These are phyloP conservation scores for Candida silvatica DNA, from an alignment of 805 yeast species.

Conservation along the genomic window DNA sequence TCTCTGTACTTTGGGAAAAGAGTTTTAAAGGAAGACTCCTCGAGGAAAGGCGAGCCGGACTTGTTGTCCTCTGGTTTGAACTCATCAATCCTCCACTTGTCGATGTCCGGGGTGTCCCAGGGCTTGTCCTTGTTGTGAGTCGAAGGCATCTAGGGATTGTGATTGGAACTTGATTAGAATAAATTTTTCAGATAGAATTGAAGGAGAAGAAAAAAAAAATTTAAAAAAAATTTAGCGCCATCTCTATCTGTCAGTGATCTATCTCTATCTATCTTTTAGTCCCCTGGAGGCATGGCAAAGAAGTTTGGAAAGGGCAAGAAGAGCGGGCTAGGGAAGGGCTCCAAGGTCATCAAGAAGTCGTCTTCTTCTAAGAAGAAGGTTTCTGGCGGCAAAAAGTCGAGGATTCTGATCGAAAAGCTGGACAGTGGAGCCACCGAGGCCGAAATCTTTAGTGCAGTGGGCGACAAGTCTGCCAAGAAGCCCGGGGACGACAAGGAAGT, in stretches of 20 bases:
- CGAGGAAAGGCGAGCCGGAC: constrained; percentile 84
- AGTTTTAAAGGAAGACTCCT: constrained; percentile 91
- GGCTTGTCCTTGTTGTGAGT: constrained; percentile 94
- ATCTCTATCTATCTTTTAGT: too few species aligned
- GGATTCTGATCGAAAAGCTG: constrained; percentile 19
- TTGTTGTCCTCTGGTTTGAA: constrained; percentile 85
- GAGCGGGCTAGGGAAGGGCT: constrained; percentile 16
- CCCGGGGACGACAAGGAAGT: constrained; percentile 5
- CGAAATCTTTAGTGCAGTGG: too few species aligned
- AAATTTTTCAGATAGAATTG: not conserved
- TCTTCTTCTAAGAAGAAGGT: too few species aligned
- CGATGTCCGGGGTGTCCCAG: constrained; percentile 94
- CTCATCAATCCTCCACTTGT: constrained; percentile 86
- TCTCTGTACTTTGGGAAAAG: constrained; percentile 96
- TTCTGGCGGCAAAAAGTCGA: constrained; percentile 15
- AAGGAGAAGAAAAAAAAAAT: not conserved
- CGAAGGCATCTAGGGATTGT: constrained; percentile 58
- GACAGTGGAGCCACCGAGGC: constrained; percentile 15
- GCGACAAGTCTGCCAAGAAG: too few species aligned
- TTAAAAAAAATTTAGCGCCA: constrained; percentile 1
- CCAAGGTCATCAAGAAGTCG: too few species aligned
- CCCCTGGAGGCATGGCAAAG: not conserved
- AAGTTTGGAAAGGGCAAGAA: constrained; percentile 3
- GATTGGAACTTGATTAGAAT: not conserved
- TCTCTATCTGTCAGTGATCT: not conserved